These are phyloP conservation scores for Psilocybe sp. DNA, from an alignment of 768 basidiomycete genomes.

Conservation along the genomic window DNA sequence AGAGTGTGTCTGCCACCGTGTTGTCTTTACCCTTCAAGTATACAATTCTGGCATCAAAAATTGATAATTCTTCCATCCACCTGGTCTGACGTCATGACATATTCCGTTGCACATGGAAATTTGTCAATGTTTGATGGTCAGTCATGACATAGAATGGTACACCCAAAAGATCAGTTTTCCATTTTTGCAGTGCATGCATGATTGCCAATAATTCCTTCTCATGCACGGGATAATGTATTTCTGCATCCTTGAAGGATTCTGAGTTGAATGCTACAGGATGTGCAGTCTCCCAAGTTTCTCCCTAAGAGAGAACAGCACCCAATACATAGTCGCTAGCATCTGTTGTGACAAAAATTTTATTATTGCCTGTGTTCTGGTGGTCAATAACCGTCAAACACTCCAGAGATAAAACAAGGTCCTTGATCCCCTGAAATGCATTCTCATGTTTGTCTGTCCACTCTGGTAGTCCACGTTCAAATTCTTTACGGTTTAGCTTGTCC, in stretches of 20 bases:
- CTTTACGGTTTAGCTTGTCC: no score
- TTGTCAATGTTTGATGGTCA: slow-evolving; percentile 33
- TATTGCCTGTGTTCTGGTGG: no score
- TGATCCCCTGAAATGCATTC: no score
- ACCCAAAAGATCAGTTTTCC: slow-evolving; percentile 23
- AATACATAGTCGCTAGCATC: slow-evolving; percentile 27
- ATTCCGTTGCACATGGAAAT: slow-evolving; percentile 26
- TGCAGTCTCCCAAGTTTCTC: no score
- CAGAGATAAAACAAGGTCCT: no score
- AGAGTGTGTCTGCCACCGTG: slow-evolving; percentile 31
- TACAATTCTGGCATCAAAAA: slow-evolving; percentile 30
- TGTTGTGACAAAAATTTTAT: no score
- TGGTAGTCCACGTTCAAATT: no score
- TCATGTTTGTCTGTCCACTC: no score
- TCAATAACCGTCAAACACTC: no score
- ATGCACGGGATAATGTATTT: slow-evolving; percentile 6
- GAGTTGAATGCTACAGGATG: no score
- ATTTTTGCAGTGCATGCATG: slow-evolving; percentile 24
- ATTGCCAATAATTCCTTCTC: slow-evolving; percentile 25
- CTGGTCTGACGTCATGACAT: not conserved
- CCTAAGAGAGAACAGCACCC: slow-evolving; percentile 31
- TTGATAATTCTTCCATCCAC: slow-evolving; percentile 31
- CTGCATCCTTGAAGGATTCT: no score
- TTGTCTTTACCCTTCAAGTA: slow-evolving; percentile 35
- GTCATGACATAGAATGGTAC: slow-evolving; percentile 25